Evolutionary conservation across 768 basidiomycete genomes (phyloP), one percentile per base, ranked within the genome.

Genomic region (Albatrellus ellisii): DNA sequence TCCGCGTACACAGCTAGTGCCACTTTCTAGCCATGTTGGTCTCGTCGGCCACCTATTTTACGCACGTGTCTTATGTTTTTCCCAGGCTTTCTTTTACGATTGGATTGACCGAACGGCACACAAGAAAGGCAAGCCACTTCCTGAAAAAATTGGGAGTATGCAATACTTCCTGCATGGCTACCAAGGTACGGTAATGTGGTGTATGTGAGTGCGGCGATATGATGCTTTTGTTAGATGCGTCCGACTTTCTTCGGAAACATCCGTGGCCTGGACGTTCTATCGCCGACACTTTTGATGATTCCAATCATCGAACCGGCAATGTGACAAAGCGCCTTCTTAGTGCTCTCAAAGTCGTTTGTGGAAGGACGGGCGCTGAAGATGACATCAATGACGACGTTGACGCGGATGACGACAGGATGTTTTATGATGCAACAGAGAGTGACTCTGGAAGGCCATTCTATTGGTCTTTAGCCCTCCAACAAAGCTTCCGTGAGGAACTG

Each of bases 131-230:
- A 87, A 88, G 54, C 69, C 72, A 1, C 58, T 91, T 15, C 86
- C 86, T 18, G 85, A 84, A 45, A 94, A 94, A 62, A 79, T 90
- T 38, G 90, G 90, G 6, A 86, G 82, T 52, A 79, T 90, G 75
- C 90, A 94, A 54, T 78, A 75, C 42, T 92, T 94, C 60, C 61
- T 91, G 53, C 75, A 86, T 49, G 88, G 89, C 11, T 92, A 70
- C 54, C 72, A 76, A 62, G 86, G 86, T 75, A 51, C 22, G 39
- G 18, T 34, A 44, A 4, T n/a, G 24, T 31, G 28, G 25, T 38
- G 28, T 32, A 29, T 20, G 38, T 18, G 7, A 21, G 24, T 41
- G 12, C 28, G 20, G 1, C 7, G 21, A 6, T 24, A 39, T 20
- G 4, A 18, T 39, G 26, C 26, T n/a, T 12, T 41, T 12, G 25